Evolutionary conservation across 164 flowering plant genomes (phyloP), one percentile per base, ranked within the genome.

Genomic region (Aristolochia fimbriata): DNA sequence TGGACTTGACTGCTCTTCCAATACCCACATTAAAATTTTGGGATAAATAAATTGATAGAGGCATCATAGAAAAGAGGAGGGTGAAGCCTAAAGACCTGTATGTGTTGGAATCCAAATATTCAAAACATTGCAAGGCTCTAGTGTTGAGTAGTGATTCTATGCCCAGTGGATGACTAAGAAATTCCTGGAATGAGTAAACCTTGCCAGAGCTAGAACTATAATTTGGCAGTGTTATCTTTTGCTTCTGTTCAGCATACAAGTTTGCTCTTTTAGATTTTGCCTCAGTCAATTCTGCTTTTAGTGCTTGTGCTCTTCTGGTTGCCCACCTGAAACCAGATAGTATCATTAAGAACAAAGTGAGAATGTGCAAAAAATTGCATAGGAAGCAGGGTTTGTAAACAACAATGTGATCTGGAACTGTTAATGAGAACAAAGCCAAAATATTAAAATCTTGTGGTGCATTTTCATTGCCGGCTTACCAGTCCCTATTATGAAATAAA

Each of bases 91-190:
- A 13, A 15, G 33, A 81, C 92, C 93, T 84, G 72, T 81, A 85
- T 20, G 78, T 70, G 61, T 78, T 77, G 20, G 78, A 37, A 59
- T 76, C 85, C 62, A 87, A 65, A 25, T 66, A 54, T 59, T 85
- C 73, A 70, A 69, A 79, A 53, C 70, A 69, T 61, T 73, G 75
- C 67, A 85, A 65, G 62, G 87, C 79, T 14, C 65, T 76, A 27
- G 76, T 77, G 60, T 87, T 87, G 55, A 85, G 65, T 15, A 87
- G 58, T 37, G 95, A 72, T 67, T 85, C 76, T 51, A 85, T 59
- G 30, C 85, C 95, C 47, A 82, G 72, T 14, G 84, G 88, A 66
- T 85, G 88, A 49, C 68, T 68, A 13, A 87, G 60, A 70, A 87
- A 87, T 48, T 80, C 75, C 31, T 78, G 66, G 21, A 87, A 77